Evolutionary conservation across 768 basidiomycete species (phyloP), one percentile per base, ranked within the genome.

Genomic region (Kwoniella dejecticola): DNA sequence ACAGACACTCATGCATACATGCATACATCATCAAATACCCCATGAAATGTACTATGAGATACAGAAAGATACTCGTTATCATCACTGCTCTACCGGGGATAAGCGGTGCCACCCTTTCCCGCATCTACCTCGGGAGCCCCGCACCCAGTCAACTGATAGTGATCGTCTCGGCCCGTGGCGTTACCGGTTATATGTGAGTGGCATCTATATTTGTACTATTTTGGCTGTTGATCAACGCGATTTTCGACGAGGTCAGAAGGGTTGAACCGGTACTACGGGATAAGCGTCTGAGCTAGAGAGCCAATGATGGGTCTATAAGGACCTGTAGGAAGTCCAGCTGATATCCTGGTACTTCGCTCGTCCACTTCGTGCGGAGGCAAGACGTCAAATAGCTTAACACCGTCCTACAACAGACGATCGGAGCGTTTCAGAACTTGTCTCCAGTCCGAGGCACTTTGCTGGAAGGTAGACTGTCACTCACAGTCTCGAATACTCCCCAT

Each of bases 401-500:
- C 73, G 27, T 75, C 67, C 73, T 75, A 38, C n/a, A 41, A 30
- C 38, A n/a, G n/a, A n/a, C n/a, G n/a, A n/a, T n/a, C n/a, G n/a
- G n/a, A n/a, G 26, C 24, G 2, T 24, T 47, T 10, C 23, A 21
- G 33, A 54, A 29, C 57, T 50, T 31, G 26, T 44, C 2, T 21
- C 15, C 7, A 36, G 33, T 36, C 15, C 7, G 33, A 36, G 15
- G 33, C 15, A 36, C 33, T 7, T 19, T 33, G 26, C 12, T 46
- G 31, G 5, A 56, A 19, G 24, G 24, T 29, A 21, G 12, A 33
- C 17, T 19, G 13, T 40, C 11, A 42, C 73, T 58, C 47, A 72
- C 74, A 24, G 74, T 75, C 47, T 75, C 74, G 44, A 71, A 68
- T 10, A 75, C 71, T 2, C 63, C 49, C 74, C 73, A 75, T 29